Conservation (phyloP, 2,329 filamentous ascomycete species). For the Albifimbria verrucaria region DNA sequence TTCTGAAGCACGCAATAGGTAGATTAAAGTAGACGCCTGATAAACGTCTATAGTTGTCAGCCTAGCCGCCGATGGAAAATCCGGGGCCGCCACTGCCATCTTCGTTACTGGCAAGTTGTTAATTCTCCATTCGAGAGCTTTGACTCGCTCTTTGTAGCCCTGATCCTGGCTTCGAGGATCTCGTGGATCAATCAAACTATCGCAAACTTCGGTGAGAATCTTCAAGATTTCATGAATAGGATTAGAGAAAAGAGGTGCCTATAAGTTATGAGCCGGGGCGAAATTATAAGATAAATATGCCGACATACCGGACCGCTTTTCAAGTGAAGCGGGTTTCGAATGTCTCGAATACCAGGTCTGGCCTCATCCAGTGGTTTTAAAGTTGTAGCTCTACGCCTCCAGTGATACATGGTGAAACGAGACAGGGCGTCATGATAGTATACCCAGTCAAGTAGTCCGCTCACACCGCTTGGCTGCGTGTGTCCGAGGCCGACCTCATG, state of each 20-base stretch:
- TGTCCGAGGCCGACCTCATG: conserved; percentile 7
- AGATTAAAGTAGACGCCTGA: conserved; percentile 13
- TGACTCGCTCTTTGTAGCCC: conserved; percentile 9
- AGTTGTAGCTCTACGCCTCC: conserved; percentile 2
- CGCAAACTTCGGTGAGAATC: conserved; percentile 12
- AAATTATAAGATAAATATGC: background rate
- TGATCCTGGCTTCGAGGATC: conserved; percentile 8
- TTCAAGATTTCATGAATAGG: conserved; percentile 11
- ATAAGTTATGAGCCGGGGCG: background rate
- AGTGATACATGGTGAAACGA: conserved; percentile 15
- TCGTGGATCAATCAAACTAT: conserved; percentile 8
- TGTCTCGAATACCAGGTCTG: background rate
- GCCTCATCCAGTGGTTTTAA: background rate
- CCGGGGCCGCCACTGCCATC: background rate
- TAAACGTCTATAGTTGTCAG: conserved; percentile 7
- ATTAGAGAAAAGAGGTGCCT: conserved; percentile 8
- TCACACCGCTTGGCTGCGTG: background rate
- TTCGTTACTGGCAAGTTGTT: background rate
- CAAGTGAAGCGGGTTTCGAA: background rate
- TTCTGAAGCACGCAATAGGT: conserved; percentile 17
- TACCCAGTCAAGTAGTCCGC: conserved; percentile 14
- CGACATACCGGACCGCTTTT: background rate
- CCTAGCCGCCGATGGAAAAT: background rate
- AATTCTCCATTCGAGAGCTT: conserved; percentile 8
- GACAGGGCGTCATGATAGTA: conserved; percentile 16